These are phyloP conservation scores for Phyllosticta citrichinensis DNA, from an alignment of 2,329 filamentous ascomycete species.

Conservation along the genomic window DNA sequence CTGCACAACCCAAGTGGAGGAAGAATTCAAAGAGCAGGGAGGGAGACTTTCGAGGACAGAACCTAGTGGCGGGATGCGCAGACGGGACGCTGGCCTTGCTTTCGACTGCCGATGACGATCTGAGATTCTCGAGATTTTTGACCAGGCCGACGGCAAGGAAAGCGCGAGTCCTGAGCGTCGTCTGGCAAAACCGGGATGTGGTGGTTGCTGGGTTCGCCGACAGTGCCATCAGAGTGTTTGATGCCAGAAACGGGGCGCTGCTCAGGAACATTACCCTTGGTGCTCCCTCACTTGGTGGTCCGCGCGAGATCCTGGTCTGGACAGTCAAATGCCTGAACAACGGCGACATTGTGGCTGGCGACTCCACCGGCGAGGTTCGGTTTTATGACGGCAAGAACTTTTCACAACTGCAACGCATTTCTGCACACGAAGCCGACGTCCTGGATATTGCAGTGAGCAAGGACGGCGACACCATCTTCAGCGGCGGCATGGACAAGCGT, in stretches of 20 bases:
- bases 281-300: conserved; percentile 62
- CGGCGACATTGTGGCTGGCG: conserved; percentile 86
- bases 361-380: conserved; percentile 86
- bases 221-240: conserved; percentile 84
- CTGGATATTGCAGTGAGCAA: conserved; percentile 74
- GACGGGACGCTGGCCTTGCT: conserved; percentile 84
- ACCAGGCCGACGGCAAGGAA: conserved; percentile 71
- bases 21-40: conserved; percentile 13
- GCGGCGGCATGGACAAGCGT: conserved; percentile 82
- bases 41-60: conserved; percentile 30
- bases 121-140: conserved; percentile 69
- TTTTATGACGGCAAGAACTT: conserved; percentile 94
- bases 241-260: conserved; percentile 66
- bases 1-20: conserved; percentile 61
- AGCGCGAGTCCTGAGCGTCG: conserved; percentile 79
- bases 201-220: conserved; percentile 92
- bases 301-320: conserved; percentile 86
- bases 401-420: conserved; percentile 74
- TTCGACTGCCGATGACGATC: conserved; percentile 72
- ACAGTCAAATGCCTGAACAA: conserved; percentile 78
- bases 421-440: conserved; percentile 81
- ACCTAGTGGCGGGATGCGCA: conserved; percentile 79
- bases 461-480: conserved; percentile 74
- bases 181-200: conserved; percentile 74
- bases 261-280: conserved; percentile 79